phyloP scores from a whole-genome alignment of 495 filamentous ascomycete species.

The Penicillium cosmopolitanum region DNA sequence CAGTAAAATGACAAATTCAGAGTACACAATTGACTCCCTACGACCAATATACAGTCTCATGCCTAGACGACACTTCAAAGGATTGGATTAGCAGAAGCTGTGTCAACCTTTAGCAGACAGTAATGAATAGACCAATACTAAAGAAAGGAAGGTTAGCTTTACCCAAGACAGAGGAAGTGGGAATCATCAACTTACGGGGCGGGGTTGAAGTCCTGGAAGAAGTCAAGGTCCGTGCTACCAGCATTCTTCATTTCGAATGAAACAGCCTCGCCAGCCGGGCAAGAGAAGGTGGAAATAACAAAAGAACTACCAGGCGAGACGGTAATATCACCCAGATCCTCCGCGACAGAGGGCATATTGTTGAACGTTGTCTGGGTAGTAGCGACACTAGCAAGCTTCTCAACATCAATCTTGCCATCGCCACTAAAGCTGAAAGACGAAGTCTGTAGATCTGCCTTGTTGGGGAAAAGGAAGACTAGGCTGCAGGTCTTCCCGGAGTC shows the following conservation, averaged over 20 bases:
- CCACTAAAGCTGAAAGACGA: conserved; percentile 61
- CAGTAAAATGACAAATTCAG: neutral
- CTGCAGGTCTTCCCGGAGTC: conserved; percentile 63
- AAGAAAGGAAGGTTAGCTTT: neutral
- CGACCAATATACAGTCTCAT: no score
- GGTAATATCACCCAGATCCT: conserved; percentile 51
- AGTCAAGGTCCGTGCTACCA: conserved; percentile 57
- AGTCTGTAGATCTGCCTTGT: conserved; percentile 52
- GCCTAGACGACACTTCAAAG: neutral
- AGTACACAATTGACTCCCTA: no score
- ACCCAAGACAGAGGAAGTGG: neutral
- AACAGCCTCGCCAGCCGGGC: conserved; percentile 55
- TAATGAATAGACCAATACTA: neutral
- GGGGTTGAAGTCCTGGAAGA: conserved; percentile 65
- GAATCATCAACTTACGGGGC: conserved; percentile 44
- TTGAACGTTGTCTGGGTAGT: conserved; percentile 51
- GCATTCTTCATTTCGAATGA: conserved; percentile 55
- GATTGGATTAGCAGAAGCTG: neutral
- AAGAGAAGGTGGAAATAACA: conserved; percentile 56
- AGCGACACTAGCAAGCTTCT: conserved; percentile 43
- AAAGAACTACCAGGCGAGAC: conserved; percentile 61
- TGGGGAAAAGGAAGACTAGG: conserved; percentile 69
- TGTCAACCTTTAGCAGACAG: neutral
- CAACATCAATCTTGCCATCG: conserved; percentile 57
- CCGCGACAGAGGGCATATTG: conserved; percentile 47